phyloP scores from a whole-genome alignment of 352 stramenopile species.

The Lagenidium giganteum region DNA sequence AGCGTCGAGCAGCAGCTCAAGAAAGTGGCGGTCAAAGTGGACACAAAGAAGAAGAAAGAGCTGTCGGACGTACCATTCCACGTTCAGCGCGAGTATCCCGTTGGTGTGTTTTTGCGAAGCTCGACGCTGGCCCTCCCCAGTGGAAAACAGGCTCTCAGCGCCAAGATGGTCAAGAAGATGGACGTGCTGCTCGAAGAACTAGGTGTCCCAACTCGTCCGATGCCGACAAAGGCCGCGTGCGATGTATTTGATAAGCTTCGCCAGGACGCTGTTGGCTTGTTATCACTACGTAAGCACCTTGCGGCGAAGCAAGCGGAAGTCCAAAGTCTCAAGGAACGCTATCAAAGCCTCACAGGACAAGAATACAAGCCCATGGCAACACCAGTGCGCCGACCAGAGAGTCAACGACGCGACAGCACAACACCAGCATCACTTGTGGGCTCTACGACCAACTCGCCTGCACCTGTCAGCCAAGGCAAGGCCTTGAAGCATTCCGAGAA shows the following conservation, averaged over 20 bases:
- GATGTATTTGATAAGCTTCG: constrained; percentile 56
- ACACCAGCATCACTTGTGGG: constrained; percentile 1
- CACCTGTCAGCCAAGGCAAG: constrained; percentile 38
- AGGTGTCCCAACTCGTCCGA: constrained; percentile 52
- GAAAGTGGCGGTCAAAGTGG: constrained; percentile 48
- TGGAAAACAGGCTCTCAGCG: constrained; percentile 44
- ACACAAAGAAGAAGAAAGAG: constrained; percentile 74
- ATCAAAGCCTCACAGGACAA: constrained; percentile 43
- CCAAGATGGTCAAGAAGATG: constrained; percentile 66
- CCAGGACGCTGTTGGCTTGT: constrained; percentile 47
- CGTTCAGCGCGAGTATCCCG: constrained; percentile 42
- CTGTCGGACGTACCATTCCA: constrained; percentile 52
- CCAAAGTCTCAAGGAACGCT: constrained; percentile 41
- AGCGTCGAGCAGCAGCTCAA: constrained; percentile 65
- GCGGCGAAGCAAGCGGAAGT: constrained; percentile 51
- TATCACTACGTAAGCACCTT: constrained; percentile 56
- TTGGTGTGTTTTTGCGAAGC: constrained; percentile 53
- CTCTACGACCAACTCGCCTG: constrained; percentile 14
- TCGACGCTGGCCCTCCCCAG: constrained; percentile 43
- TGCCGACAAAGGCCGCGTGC: constrained; percentile 62
- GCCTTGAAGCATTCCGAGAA: constrained; percentile 54
- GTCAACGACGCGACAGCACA: background rate
- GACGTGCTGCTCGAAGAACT: constrained; percentile 63
- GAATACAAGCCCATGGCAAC: constrained; percentile 44
- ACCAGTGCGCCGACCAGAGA: constrained; percentile 18